phyloP scores from a whole-genome alignment of 169 alveolate genomes.

The Eimeria praecox region DNA sequence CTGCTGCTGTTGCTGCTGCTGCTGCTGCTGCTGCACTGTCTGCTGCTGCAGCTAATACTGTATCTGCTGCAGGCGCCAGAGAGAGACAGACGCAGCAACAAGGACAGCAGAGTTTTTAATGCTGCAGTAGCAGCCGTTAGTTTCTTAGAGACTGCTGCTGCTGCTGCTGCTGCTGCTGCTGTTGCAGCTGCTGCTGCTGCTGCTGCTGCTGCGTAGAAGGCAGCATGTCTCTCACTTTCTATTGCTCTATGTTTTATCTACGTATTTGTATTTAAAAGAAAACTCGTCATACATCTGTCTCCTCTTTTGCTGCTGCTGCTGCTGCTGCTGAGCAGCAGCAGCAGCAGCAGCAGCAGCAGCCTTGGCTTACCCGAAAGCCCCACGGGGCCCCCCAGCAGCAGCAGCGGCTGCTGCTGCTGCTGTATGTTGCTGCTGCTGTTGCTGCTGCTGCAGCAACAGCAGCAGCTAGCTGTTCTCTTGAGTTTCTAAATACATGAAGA shows the following conservation, averaged over 20 bases:
- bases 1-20: too few relatives aligned
- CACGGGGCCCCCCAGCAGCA: slow-evolving; percentile 15
- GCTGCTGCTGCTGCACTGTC: not conserved
- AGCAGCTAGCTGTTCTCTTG: too few relatives aligned
- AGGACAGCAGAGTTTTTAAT: not conserved
- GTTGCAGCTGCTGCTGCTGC: slow-evolving; percentile 14
- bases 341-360: too few relatives aligned
- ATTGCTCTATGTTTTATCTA: not conserved
- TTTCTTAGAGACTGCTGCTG: not conserved
- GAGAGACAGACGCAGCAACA: not conserved
- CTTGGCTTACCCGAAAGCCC: not conserved
- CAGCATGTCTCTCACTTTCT: not conserved
- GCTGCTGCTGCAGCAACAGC: too few relatives aligned
- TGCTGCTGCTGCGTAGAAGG: not conserved
- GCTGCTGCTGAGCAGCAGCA: not conserved
- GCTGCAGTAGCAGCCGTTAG: not conserved
- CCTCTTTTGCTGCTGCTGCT: not conserved
- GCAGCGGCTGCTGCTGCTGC: too few relatives aligned
- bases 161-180: not conserved
- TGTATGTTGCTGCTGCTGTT: too few relatives aligned
- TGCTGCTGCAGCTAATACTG: slow-evolving; percentile 20
- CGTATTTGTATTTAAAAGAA: not conserved
- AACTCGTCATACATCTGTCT: not conserved
- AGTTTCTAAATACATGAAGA: too few relatives aligned
- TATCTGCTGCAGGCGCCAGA: not conserved